These are phyloP conservation scores for Conringia planisiliqua DNA, from an alignment of 345 rosid genomes.

Conservation along the genomic window DNA sequence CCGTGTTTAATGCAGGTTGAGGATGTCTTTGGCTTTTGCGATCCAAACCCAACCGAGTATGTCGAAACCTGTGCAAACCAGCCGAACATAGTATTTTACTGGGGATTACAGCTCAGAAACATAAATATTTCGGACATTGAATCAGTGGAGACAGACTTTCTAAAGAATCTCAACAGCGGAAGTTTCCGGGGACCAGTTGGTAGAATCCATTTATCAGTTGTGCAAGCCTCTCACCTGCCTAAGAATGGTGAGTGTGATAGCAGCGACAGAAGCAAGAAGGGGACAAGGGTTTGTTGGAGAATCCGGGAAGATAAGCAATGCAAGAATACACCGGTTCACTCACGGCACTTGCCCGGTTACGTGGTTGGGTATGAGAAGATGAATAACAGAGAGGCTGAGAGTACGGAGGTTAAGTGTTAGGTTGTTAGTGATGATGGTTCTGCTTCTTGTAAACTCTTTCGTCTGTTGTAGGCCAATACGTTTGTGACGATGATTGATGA, in stretches of 20 bases:
- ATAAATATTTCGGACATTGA: constrained; percentile 29
- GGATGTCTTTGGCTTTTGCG: constrained; percentile 46
- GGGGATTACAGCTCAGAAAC: constrained; percentile 47
- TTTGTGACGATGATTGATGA: not conserved
- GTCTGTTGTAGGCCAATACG: not conserved
- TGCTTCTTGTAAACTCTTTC: not conserved
- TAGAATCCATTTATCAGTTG: constrained; percentile 38
- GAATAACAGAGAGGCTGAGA: constrained; percentile 25
- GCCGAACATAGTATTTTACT: constrained; percentile 43
- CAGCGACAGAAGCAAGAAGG: constrained; percentile 33
- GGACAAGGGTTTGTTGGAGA: constrained; percentile 45
- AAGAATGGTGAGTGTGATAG: constrained; percentile 26
- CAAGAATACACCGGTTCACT: constrained; percentile 35
- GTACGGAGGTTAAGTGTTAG: constrained; percentile 1
- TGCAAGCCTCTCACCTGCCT: constrained; percentile 42
- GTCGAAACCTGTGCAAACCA: constrained; percentile 32
- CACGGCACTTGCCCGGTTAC: constrained; percentile 42
- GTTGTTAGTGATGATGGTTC: not conserved
- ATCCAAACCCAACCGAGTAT: constrained; percentile 55
- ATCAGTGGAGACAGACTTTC: constrained; percentile 41
- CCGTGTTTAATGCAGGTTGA: constrained; percentile 42
- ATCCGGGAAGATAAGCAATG: constrained; percentile 37
- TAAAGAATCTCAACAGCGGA: constrained; percentile 38
- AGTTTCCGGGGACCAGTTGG: constrained; percentile 36
- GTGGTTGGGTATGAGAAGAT: constrained; percentile 37